Conservation (phyloP, 148 eudicot genomes). For the Mesembryanthemum crystallinum region DNA sequence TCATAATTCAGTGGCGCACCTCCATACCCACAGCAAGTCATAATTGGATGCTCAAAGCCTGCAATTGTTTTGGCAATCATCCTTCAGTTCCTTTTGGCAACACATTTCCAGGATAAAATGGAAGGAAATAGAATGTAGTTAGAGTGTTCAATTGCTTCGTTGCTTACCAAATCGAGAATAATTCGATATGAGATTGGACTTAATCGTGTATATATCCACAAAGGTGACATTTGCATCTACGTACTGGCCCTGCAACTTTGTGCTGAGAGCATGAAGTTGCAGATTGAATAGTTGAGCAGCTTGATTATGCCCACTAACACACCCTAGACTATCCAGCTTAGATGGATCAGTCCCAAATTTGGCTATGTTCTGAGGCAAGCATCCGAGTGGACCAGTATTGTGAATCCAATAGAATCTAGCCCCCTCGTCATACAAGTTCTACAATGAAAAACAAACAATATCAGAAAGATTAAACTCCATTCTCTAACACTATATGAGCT, state of each 20-base stretch:
- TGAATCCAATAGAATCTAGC: slow-evolving; percentile 94
- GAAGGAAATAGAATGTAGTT: not conserved
- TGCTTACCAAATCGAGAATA: slow-evolving; percentile 80
- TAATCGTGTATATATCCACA: slow-evolving; percentile 75
- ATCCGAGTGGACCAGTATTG: slow-evolving; percentile 92
- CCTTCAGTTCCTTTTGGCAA: not conserved
- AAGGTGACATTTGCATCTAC: slow-evolving; percentile 70
- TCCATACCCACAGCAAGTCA: slow-evolving; percentile 91
- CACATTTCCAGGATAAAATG: not conserved
- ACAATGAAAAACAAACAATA: slow-evolving; percentile 1
- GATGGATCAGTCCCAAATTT: slow-evolving; percentile 69
- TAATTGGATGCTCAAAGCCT: slow-evolving; percentile 82
- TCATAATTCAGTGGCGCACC: slow-evolving; percentile 83
- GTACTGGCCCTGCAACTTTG: slow-evolving; percentile 63
- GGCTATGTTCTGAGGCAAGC: slow-evolving; percentile 72
- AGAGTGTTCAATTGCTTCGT: not conserved
- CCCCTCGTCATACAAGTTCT: slow-evolving; percentile 74
- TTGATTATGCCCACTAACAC: slow-evolving; percentile 78
- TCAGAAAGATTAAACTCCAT: not conserved
- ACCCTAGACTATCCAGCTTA: slow-evolving; percentile 74
- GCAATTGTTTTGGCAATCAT: slow-evolving; percentile 18
- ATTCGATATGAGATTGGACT: slow-evolving; percentile 70
- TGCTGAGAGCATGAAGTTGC: slow-evolving; percentile 74
- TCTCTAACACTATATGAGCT: not conserved
- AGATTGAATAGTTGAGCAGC: slow-evolving; percentile 79